Percentiles rank a stretch among this genome's conserved stretches.
phyloP scores from a whole-genome alignment of 164 flowering plant species.

The Magnolia kwangsiensis region DNA sequence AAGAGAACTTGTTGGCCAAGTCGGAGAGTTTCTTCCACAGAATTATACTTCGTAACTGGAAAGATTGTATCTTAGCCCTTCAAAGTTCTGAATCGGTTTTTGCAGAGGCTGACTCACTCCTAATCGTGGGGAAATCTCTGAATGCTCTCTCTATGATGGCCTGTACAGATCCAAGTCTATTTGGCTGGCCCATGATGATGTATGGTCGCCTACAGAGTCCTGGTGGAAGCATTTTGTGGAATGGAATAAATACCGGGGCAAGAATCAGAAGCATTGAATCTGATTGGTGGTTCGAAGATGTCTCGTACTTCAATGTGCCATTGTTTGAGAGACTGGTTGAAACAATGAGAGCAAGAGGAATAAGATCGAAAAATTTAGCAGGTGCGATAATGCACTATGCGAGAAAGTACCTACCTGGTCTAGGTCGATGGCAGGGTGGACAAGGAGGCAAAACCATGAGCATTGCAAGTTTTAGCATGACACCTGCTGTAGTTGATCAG shows the following conservation, averaged over 20 bases:
- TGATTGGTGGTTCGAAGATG: slow-evolving; percentile 98
- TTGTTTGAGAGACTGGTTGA: slow-evolving; percentile 73
- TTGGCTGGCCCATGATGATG: slow-evolving; percentile 99
- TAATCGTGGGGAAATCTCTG: slow-evolving; percentile 53
- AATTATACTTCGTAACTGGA: slow-evolving; percentile 73
- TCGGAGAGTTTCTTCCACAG: slow-evolving; percentile 64
- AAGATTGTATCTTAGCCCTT: slow-evolving; percentile 77
- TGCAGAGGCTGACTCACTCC: slow-evolving; percentile 58
- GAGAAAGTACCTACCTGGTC: slow-evolving; percentile 76
- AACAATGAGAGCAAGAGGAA: slow-evolving; percentile 68
- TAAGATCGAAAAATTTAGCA: slow-evolving; percentile 60
- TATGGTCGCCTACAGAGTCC: slow-evolving; percentile 94
- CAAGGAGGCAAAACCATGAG: slow-evolving; percentile 46
- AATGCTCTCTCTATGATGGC: slow-evolving; percentile 75
- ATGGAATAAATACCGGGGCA: slow-evolving; percentile 93
- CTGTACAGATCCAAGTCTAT: slow-evolving; percentile 86
- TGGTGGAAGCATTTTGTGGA: slow-evolving; percentile 97
- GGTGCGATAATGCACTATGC: slow-evolving; percentile 82
- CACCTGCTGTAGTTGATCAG: slow-evolving; percentile 64
- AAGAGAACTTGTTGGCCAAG: slow-evolving; percentile 61
- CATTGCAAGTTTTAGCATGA: slow-evolving; percentile 62
- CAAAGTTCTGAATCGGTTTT: slow-evolving; percentile 59
- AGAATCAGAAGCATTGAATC: slow-evolving; percentile 64
- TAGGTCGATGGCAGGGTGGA: slow-evolving; percentile 67
- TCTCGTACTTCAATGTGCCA: slow-evolving; percentile 57